Evolutionary conservation across 192 early-diverging fungal genomes (phyloP), one percentile per base, ranked within the genome.

Genomic region (Coemansia sp.): DNA sequence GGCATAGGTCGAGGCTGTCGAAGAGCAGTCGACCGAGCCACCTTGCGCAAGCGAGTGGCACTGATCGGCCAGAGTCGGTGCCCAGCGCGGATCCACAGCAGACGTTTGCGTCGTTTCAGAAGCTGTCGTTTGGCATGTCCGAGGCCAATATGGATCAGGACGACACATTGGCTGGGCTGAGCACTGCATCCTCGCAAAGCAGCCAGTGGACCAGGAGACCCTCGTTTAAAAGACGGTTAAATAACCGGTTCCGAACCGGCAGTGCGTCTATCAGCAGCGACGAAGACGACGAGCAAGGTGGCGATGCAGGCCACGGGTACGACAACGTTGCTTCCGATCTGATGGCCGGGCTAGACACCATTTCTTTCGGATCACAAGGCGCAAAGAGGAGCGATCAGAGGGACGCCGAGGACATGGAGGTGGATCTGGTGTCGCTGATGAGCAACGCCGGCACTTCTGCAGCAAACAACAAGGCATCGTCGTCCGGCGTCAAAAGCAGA

Each of bases 81-180:
- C 39, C 39, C 14, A 16, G 11, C 14, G 22, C 24, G 23, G 56
- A 58, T 9, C 45, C 56, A 34, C 57, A 65, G 30, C 27, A 34
- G 46, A 58, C 76, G 19, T 42, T 73, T 5, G 35, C 56, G 11
- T 69, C 76, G 61, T 62, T 78, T 22, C 24, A 58, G 29, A 47
- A 60, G 14, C 57, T 78, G 53, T 73, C 76, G 36, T 73, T 78
- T 66, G 64, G 67, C 13, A 49, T 60, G 30, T 78, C 76, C 1
- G 69, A 72, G 24, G n/a, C 57, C 16, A 78, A 78, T 30, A 58
- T 56, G 45, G 76, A 78, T 50, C 76, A 78, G 28, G 65, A 78
- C 49, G 76, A 78, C 58, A 54, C 39, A 0, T 18, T 42, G 39
- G 39, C 39, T 42, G 39, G 39, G 13, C 14, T 42, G 39, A 42